Percentiles rank a stretch among this genome's conserved stretches.
Conservation (phyloP, 805 yeast genomes). For the Kluyveromyces dobzhanskii region DNA sequence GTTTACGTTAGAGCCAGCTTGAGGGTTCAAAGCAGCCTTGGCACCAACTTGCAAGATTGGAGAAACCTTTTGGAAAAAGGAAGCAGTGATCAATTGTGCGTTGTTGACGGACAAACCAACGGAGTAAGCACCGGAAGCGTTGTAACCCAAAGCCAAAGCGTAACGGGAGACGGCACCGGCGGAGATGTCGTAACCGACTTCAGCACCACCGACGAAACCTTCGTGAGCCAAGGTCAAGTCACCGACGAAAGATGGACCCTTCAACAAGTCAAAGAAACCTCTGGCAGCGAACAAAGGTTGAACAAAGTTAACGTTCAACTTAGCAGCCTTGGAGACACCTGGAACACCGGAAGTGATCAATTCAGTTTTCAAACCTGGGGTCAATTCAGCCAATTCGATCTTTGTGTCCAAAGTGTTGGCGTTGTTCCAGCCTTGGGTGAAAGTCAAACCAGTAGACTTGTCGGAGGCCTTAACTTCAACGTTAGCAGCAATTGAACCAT, state of each 20-base stretch:
- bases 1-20: slow-evolving; percentile 63
- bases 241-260: slow-evolving; percentile 94
- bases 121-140: slow-evolving; percentile 70
- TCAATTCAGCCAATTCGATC: slow-evolving; percentile 84
- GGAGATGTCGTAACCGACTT: slow-evolving; percentile 91
- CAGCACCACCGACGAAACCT: slow-evolving; percentile 95
- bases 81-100: slow-evolving; percentile 84
- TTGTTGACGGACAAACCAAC: slow-evolving; percentile 65
- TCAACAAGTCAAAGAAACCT: slow-evolving; percentile 88
- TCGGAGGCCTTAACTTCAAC: slow-evolving; percentile 89
- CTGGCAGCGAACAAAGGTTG: slow-evolving; percentile 92
- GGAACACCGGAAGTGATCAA: slow-evolving; percentile 83
- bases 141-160: slow-evolving; percentile 90
- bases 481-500: slow-evolving; percentile 76
- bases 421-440: slow-evolving; percentile 98
- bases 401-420: slow-evolving; percentile 87
- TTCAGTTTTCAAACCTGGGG: slow-evolving; percentile 93
- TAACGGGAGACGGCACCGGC: slow-evolving; percentile 89
- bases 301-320: slow-evolving; percentile 80
- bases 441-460: slow-evolving; percentile 83
- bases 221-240: slow-evolving; percentile 93
- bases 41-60: slow-evolving; percentile 95
- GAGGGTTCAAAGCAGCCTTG: slow-evolving; percentile 91
- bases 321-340: slow-evolving; percentile 76
- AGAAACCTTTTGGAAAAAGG: slow-evolving; percentile 93